Conservation (phyloP, 1,284 basidiomycete genomes). For the Marasmius sp. region DNA sequence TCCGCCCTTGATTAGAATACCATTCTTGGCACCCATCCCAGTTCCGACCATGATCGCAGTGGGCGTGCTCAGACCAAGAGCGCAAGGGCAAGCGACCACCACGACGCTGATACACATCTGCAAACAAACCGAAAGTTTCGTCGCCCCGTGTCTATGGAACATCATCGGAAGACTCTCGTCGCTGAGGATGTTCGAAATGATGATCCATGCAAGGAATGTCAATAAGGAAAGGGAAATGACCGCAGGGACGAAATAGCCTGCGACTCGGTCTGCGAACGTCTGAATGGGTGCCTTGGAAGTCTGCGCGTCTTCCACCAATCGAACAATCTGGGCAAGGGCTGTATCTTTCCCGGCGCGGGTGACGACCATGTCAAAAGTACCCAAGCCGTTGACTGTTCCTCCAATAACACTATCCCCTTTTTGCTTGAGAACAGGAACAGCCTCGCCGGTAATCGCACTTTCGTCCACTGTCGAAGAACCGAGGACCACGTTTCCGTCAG, state of each 20-base stretch:
- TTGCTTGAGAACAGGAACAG: constrained; percentile 86
- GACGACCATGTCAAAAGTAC: constrained; percentile 94
- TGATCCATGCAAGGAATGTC: constrained; percentile 88
- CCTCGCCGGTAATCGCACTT: constrained; percentile 96
- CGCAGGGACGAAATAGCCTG: constrained; percentile 93
- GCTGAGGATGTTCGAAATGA: constrained; percentile 66
- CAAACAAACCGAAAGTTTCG: constrained; percentile 89
- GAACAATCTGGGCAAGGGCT: constrained; percentile 93
- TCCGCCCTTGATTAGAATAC: constrained; percentile 98
- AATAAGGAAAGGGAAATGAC: constrained; percentile 82
- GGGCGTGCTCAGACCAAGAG: constrained; percentile 93
- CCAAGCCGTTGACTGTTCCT: constrained; percentile 95
- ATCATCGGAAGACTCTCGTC: constrained; percentile 73
- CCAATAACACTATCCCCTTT: constrained; percentile 87
- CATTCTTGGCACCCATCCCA: constrained; percentile 94
- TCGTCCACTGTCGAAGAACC: constrained; percentile 93
- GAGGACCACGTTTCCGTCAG: constrained; percentile 87
- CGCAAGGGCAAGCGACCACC: constrained; percentile 98
- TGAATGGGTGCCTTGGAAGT: constrained; percentile 98
- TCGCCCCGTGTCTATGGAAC: constrained; percentile 83
- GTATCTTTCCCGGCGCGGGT: constrained; percentile 96
- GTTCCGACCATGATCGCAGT: constrained; percentile 99
- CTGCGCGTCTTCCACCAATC: constrained; percentile 96
- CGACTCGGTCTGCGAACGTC: constrained; percentile 92
- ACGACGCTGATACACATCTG: constrained; percentile 98